Evolutionary conservation across 2,329 filamentous ascomycete species (phyloP).

Genomic region (Scorias spongiosa): DNA sequence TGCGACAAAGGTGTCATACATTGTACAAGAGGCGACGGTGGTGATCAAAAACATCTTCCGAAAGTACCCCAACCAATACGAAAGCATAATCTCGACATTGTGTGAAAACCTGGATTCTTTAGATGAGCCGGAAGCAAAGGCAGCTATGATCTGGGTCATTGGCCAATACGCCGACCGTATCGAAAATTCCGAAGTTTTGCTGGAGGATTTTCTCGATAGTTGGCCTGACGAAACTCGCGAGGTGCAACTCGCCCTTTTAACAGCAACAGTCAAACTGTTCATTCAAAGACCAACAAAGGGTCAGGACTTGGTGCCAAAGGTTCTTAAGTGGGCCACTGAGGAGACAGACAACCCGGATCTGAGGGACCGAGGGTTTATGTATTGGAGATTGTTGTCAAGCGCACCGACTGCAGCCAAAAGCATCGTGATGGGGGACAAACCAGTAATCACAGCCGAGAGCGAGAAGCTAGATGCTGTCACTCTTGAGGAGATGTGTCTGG

Average conservation of each 20-base stretch:
- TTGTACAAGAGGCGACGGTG: conserved; percentile 95
- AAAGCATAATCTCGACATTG: conserved; percentile 88
- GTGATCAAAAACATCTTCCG: conserved; percentile 98
- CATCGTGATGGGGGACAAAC: conserved; percentile 95
- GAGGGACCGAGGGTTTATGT: conserved; percentile 94
- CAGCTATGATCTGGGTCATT: conserved; percentile 98
- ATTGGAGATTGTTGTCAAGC: conserved; percentile 89
- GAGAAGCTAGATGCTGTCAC: conserved; percentile 85
- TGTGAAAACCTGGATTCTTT: conserved; percentile 94
- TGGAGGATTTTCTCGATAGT: conserved; percentile 88
- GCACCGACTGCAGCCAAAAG: conserved; percentile 74
- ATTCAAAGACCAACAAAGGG: conserved; percentile 93
- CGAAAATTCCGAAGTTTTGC: conserved; percentile 82
- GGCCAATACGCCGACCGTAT: conserved; percentile 95
- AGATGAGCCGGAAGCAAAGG: conserved; percentile 94
- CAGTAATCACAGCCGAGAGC: conserved; percentile 86
- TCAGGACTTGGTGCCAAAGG: conserved; percentile 81
- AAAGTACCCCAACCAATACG: conserved; percentile 97
- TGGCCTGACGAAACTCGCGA: conserved; percentile 92
- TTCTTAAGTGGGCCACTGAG: conserved; percentile 96
- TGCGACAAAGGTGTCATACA: conserved; percentile 95
- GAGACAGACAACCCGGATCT: conserved; percentile 98
- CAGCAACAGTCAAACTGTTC: conserved; percentile 93
- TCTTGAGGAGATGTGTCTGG: conserved; percentile 92
- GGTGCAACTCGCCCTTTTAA: conserved; percentile 85